These are phyloP conservation scores for Globisporangium parvum DNA, from an alignment of 352 stramenopile species.

Conservation along the genomic window DNA sequence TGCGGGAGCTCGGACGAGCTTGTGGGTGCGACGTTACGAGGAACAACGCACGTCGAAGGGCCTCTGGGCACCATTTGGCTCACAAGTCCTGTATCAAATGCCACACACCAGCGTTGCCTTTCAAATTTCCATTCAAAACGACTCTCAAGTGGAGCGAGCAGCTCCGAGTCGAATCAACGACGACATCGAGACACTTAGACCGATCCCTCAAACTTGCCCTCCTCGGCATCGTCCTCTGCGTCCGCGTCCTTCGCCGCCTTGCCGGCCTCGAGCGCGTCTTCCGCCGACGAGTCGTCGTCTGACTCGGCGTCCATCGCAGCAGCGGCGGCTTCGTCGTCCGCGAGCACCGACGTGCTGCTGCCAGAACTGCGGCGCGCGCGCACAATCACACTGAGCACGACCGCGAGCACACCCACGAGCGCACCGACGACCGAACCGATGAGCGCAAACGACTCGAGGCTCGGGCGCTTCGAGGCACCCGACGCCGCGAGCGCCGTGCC, in stretches of 20 bases:
- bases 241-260: conserved; percentile 23
- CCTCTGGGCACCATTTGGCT: not conserved
- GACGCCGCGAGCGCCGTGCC: conserved; percentile 7
- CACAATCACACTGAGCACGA: conserved; percentile 19
- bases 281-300: conserved; percentile 27
- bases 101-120: no score
- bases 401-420: conserved; percentile 11
- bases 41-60: no score
- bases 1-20: no score
- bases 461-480: conserved; percentile 13
- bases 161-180: not conserved
- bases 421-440: conserved; percentile 16
- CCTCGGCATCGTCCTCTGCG: conserved; percentile 22
- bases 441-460: conserved; percentile 15
- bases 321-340: conserved; percentile 27
- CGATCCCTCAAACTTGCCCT: conserved; percentile 51
- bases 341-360: conserved; percentile 18
- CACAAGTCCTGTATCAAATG: no score
- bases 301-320: conserved; percentile 30
- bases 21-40: no score
- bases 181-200: conserved; percentile 24
- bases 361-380: conserved; percentile 20
- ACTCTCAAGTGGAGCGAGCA: no score
- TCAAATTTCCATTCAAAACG: not conserved
- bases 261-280: conserved; percentile 26